Percentiles rank a stretch among this genome's conserved stretches.
Evolutionary conservation across 768 basidiomycete genomes (phyloP).

Genomic region (Boletus pseudopeckii): DNA sequence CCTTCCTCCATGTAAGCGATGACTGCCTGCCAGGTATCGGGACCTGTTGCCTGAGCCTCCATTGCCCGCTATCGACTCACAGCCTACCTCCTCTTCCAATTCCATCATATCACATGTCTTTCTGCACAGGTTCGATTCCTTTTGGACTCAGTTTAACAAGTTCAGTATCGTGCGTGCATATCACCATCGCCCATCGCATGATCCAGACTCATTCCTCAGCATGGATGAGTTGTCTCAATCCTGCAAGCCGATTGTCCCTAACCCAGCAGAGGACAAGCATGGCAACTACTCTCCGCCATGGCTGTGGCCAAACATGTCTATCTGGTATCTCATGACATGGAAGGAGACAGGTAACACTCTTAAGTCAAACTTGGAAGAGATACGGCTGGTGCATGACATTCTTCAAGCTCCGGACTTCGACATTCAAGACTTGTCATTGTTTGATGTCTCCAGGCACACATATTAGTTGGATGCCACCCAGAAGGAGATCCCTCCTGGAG

Average conservation of each 20-base stretch:
- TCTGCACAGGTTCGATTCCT: no score
- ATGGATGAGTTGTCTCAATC: not conserved
- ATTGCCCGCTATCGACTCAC: not conserved
- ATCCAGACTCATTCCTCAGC: not conserved
- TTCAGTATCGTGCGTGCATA: not conserved
- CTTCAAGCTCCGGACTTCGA: constrained; percentile 7
- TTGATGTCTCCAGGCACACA: not conserved
- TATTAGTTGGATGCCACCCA: not conserved
- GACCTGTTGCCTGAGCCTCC: not conserved
- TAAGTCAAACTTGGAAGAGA: not conserved
- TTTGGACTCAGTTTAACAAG: not conserved
- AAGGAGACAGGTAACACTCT: not conserved
- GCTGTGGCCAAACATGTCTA: constrained; percentile 12
- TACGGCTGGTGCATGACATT: not conserved
- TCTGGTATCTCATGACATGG: constrained; percentile 11
- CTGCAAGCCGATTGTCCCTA: no score
- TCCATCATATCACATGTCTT: not conserved
- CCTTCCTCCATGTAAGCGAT: not conserved
- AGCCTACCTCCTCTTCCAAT: not conserved
- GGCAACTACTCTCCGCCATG: not conserved
- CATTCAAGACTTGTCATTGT: not conserved
- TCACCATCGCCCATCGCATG: not conserved
- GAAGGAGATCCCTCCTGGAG: not conserved
- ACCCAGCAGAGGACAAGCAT: no score
- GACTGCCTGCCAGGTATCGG: not conserved